Percentiles rank a stretch among this genome's conserved stretches.
phyloP scores from a whole-genome alignment of 257 asterid genomes.

The Rubia yunnanensis region DNA sequence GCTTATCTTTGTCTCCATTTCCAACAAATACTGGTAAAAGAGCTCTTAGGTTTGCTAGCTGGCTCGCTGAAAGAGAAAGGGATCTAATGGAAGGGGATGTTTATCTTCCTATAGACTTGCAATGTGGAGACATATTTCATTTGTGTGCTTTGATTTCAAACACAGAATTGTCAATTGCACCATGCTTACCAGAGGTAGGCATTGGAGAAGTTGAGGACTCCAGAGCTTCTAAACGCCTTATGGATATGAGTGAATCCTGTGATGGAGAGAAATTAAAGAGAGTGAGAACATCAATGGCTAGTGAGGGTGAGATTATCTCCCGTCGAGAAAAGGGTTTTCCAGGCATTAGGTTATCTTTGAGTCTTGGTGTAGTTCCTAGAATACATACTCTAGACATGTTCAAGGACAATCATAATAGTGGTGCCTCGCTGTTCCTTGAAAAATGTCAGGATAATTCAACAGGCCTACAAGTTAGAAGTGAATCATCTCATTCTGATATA shows the following conservation, averaged over 20 bases:
- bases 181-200: conserved; percentile 74
- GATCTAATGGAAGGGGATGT: conserved; percentile 64
- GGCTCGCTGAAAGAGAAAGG: conserved; percentile 72
- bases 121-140: conserved; percentile 75
- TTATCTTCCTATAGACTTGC: conserved; percentile 62
- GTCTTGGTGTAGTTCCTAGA: conserved; percentile 45
- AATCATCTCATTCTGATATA: conserved; percentile 20
- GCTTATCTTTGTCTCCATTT: conserved; percentile 50
- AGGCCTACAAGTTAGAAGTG: conserved; percentile 19
- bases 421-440: conserved; percentile 17
- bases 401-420: conserved; percentile 24
- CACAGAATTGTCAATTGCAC: conserved; percentile 54
- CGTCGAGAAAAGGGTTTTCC: conserved; percentile 96
- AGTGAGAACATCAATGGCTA: conserved; percentile 40
- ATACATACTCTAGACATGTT: conserved; percentile 39
- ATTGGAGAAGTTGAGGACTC: conserved; percentile 91
- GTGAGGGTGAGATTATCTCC: conserved; percentile 63
- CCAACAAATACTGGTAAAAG: conserved; percentile 74
- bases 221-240: conserved; percentile 57
- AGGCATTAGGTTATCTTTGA: conserved; percentile 61
- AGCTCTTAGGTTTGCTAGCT: conserved; percentile 55
- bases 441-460: conserved; percentile 11
- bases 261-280: conserved; percentile 44
- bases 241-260: conserved; percentile 33
- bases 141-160: conserved; percentile 63